phyloP scores from a whole-genome alignment of 345 rosid species.

The Corchorus olitorius region DNA sequence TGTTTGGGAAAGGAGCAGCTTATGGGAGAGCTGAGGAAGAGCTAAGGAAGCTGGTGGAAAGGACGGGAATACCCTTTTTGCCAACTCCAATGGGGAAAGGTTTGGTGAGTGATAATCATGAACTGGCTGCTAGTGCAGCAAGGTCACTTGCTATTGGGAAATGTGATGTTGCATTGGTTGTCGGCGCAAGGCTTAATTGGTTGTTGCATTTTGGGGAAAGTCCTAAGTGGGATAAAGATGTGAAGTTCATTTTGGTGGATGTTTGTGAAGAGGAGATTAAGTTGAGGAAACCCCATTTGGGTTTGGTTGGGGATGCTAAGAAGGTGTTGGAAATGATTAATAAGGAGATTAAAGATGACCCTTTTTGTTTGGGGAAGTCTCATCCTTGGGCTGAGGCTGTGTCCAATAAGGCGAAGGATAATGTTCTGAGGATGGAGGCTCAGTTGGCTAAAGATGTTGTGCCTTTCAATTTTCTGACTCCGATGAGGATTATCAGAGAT shows the following conservation, averaged over 20 bases:
- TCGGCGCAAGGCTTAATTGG: conserved; percentile 98
- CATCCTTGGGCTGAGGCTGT: conserved; percentile 88
- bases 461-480: conserved; percentile 89
- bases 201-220: conserved; percentile 92
- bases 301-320: conserved; percentile 83
- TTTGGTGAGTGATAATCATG: conserved; percentile 85
- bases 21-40: conserved; percentile 77
- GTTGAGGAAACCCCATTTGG: conserved; percentile 73
- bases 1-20: conserved; percentile 95
- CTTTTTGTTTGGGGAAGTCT: conserved; percentile 76
- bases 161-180: conserved; percentile 88
- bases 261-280: conserved; percentile 76
- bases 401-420: conserved; percentile 67
- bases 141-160: conserved; percentile 94
- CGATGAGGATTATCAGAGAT: conserved; percentile 95
- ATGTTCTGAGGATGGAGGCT: conserved; percentile 72
- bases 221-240: conserved; percentile 90
- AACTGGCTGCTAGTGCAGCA: conserved; percentile 85
- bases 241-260: conserved; percentile 81
- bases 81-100: conserved; percentile 99
- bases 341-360: conserved; percentile 83
- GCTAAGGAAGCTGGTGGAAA: conserved; percentile 68
- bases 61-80: conserved; percentile 81
- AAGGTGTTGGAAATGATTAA: conserved; percentile 67
- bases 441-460: conserved; percentile 90